Evolutionary conservation across 257 asterid species (phyloP), one percentile per base, ranked within the genome.

Genomic region (Nemophila menziesii): DNA sequence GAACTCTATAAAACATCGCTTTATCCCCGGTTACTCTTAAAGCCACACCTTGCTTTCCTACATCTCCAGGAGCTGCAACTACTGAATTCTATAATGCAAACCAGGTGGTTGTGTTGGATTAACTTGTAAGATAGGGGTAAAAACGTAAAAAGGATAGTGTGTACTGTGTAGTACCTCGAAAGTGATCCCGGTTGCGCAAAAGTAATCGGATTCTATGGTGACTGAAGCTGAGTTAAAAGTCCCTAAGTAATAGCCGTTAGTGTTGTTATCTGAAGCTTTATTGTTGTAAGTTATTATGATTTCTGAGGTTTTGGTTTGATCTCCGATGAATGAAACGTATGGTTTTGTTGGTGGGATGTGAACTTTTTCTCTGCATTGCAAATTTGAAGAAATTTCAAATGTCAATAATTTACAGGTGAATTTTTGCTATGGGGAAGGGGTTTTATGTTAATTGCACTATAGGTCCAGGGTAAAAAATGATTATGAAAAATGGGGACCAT

Each of bases 11-110:
- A 10, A 89, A 74, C 77, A 78, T 39, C 5, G 97, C 81, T 18
- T 60, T 73, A 18, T 89, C 90, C 0, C 93, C 89, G 0, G 60
- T 38, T 41, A 84, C 60, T 61, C 86, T 67, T 46, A 80, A 40
- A 4, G 94, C 95, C 61, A 80, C 97, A 0, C 86, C 97, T 46
- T 84, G 93, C 75, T 49, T 65, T 8, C 86, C 71, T 4, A 46
- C 11, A 0, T 77, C 83, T 6, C 74, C 73, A 8, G 39, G 43
- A 22, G 16, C 29, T 2, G 75, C 56, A 10, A 57, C 44, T 1
- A 89, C 65, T 0, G 82, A 61, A 42, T 87, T 87, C 97, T 83
- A 77, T 44, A 14, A 48, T 7, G 5, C 33, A 4, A 4, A 24
- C 33, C 33, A 24, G 33, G 33, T 24, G 33, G 33, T n/a, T n/a